These are phyloP conservation scores for Rostrohypoxylon terebratum DNA, from an alignment of 495 filamentous ascomycete genomes.

Conservation along the genomic window DNA sequence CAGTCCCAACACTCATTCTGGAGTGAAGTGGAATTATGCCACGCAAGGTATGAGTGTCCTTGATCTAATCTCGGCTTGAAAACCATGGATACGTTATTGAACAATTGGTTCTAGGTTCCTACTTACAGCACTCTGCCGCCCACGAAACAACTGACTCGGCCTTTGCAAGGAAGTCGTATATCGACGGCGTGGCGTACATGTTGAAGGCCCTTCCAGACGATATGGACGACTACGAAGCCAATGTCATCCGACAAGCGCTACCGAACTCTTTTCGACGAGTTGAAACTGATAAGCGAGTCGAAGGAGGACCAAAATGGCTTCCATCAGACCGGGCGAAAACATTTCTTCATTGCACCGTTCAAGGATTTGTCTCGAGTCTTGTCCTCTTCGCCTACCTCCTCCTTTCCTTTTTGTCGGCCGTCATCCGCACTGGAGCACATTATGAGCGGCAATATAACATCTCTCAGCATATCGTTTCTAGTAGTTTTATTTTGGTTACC, in stretches of 20 bases:
- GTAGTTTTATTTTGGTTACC: slow-evolving; percentile 64
- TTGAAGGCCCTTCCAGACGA: slow-evolving; percentile 72
- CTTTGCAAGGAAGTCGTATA: slow-evolving; percentile 73
- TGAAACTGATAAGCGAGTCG: slow-evolving; percentile 30
- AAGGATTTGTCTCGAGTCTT: slow-evolving; percentile 65
- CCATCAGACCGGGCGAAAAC: slow-evolving; percentile 51
- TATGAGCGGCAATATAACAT: slow-evolving; percentile 75
- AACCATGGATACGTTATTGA: slow-evolving; percentile 6
- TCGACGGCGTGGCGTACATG: slow-evolving; percentile 73
- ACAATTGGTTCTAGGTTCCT: slow-evolving; percentile 26
- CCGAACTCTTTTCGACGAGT: slow-evolving; percentile 49
- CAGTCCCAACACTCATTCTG: slow-evolving; percentile 23
- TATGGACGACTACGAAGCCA: slow-evolving; percentile 61
- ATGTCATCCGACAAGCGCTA: slow-evolving; percentile 60
- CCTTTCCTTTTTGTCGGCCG: slow-evolving; percentile 68
- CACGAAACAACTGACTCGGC: slow-evolving; percentile 46
- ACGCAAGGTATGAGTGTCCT: slow-evolving; percentile 46
- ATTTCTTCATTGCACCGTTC: slow-evolving; percentile 68
- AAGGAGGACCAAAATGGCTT: slow-evolving; percentile 19
- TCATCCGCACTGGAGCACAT: slow-evolving; percentile 64
- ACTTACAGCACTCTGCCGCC: slow-evolving; percentile 42
- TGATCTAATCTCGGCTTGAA: not conserved
- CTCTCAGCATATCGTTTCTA: slow-evolving; percentile 64
- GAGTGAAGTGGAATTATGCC: slow-evolving; percentile 51
- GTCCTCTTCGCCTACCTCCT: slow-evolving; percentile 68